Evolutionary conservation across 1,284 basidiomycete species (phyloP).

Genomic region (Microstroma glucosiphilum): DNA sequence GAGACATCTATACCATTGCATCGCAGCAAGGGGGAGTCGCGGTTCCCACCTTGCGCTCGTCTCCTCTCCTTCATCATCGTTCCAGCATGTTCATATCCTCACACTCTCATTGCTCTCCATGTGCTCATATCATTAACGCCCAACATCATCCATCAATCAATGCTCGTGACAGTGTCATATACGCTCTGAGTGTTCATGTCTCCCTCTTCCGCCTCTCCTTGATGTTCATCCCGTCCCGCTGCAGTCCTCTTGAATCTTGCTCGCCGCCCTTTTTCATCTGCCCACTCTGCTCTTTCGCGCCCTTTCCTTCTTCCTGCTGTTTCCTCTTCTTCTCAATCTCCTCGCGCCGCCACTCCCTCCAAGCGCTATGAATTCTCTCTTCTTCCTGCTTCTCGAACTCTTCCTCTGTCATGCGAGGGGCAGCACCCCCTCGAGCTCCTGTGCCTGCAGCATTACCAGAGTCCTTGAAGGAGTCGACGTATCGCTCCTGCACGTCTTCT

Average conservation of each 20-base stretch:
- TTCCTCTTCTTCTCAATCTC: neutral
- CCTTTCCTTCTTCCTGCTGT: neutral
- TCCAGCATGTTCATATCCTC: too few species aligned
- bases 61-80: too few species aligned
- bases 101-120: too few species aligned
- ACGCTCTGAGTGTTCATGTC: too few species aligned
- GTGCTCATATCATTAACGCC: too few species aligned
- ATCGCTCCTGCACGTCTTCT: conserved; percentile 41
- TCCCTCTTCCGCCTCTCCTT: neutral
- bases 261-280: neutral
- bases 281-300: neutral
- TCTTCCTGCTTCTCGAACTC: conserved; percentile 7
- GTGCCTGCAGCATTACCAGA: neutral
- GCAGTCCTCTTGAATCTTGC: neutral
- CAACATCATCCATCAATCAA: too few species aligned
- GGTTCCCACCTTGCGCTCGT: too few species aligned
- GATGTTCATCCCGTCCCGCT: neutral
- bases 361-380: conserved; percentile 1
- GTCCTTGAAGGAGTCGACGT: conserved; percentile 19
- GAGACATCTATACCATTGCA: too few species aligned
- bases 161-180: too few species aligned
- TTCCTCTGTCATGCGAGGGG: neutral
- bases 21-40: too few species aligned
- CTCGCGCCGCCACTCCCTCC: conserved; percentile 1
- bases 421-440: neutral